Conservation (phyloP, 2,329 filamentous ascomycete genomes). For the Aspergillus uvarum region DNA sequence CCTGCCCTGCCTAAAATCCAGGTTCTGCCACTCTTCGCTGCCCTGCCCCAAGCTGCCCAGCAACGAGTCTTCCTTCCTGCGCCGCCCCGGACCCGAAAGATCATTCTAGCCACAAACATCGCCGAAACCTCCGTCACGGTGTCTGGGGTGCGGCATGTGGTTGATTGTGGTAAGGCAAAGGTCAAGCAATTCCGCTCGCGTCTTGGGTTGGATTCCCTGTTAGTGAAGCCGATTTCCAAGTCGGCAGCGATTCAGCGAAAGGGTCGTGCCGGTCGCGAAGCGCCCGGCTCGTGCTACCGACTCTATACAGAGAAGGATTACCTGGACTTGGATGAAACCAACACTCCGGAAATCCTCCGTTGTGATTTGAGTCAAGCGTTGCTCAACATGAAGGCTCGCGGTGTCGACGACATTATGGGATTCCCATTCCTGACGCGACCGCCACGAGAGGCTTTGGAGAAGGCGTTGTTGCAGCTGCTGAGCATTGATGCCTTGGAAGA, state of each 20-base stretch:
- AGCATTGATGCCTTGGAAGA: slow-evolving; percentile 74
- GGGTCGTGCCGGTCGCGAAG: slow-evolving; percentile 91
- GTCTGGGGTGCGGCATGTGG: slow-evolving; percentile 83
- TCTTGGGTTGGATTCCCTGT: slow-evolving; percentile 83
- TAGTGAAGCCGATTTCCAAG: slow-evolving; percentile 87
- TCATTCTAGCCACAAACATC: slow-evolving; percentile 93
- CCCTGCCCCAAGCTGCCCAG: slow-evolving; percentile 81
- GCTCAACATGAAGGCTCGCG: slow-evolving; percentile 89
- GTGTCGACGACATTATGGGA: slow-evolving; percentile 73
- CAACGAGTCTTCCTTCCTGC: slow-evolving; percentile 80
- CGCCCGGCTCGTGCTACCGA: slow-evolving; percentile 82
- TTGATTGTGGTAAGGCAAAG: slow-evolving; percentile 93
- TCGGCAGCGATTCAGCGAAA: slow-evolving; percentile 90
- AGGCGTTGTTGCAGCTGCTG: slow-evolving; percentile 76
- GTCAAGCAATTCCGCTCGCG: slow-evolving; percentile 84
- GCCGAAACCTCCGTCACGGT: slow-evolving; percentile 98
- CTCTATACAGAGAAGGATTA: slow-evolving; percentile 83
- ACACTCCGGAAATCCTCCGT: slow-evolving; percentile 83
- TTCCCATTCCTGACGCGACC: slow-evolving; percentile 88
- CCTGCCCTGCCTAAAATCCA: slow-evolving; percentile 68
- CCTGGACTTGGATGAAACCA: slow-evolving; percentile 66
- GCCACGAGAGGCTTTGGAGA: slow-evolving; percentile 72
- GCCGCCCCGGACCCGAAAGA: slow-evolving; percentile 73
- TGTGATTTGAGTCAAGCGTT: slow-evolving; percentile 85
- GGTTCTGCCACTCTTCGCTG: slow-evolving; percentile 82